phyloP scores from a whole-genome alignment of 1,284 basidiomycete species.

The Marasmius tenuissimus region DNA sequence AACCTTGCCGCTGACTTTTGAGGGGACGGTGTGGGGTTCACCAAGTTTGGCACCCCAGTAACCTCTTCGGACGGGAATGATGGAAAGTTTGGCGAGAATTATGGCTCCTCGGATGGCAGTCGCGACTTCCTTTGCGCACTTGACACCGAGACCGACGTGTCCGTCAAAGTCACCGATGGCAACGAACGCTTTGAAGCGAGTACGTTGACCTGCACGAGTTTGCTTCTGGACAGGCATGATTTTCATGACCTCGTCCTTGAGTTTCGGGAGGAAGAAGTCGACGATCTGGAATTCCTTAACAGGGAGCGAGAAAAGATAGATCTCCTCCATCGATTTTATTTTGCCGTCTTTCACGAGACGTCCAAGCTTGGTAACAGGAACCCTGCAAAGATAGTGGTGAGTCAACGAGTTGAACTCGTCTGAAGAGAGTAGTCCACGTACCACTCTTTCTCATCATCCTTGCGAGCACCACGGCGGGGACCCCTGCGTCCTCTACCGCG shows the following conservation, averaged over 20 bases:
- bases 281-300: conserved; percentile 99
- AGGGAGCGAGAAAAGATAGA: conserved; percentile 99
- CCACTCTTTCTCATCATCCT: conserved; percentile 99
- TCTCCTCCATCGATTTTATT: conserved; percentile 99
- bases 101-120: conserved; percentile 99
- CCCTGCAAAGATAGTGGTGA: conserved; percentile 49
- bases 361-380: conserved; percentile 98
- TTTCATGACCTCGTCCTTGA: conserved; percentile 99
- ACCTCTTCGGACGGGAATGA: conserved; percentile 95
- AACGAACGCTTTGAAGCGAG: conserved; percentile 99
- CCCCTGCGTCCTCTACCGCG: conserved; percentile 85
- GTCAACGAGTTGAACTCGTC: not conserved
- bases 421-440: conserved; percentile 41
- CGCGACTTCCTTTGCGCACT: conserved; percentile 99
- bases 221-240: conserved; percentile 99
- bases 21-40: conserved; percentile 98
- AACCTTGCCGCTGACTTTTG: conserved; percentile 98
- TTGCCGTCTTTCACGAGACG: conserved; percentile 99
- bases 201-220: conserved; percentile 99
- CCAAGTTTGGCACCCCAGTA: conserved; percentile 99
- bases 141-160: conserved; percentile 99
- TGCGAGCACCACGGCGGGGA: conserved; percentile 93
- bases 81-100: conserved; percentile 93
- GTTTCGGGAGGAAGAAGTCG: conserved; percentile 95
- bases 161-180: conserved; percentile 99